Percentiles rank a stretch among this genome's conserved stretches.
Conservation (phyloP, 306 rosid genomes). For the Cucumis melo region DNA sequence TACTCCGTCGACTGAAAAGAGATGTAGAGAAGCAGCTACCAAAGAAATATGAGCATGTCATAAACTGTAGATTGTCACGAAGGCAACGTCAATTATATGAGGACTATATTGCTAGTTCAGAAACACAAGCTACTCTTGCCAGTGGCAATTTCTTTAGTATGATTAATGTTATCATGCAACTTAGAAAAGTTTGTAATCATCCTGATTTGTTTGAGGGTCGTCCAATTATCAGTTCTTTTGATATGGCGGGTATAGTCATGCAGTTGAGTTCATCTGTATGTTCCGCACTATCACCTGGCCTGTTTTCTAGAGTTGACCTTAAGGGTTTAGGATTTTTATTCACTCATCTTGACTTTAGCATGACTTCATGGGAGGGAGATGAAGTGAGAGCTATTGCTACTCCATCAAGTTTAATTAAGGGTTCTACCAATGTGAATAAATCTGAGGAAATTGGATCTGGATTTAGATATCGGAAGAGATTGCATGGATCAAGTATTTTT, state of each 20-base stretch:
- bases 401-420: constrained; percentile 54
- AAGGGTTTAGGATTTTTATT: constrained; percentile 67
- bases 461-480: constrained; percentile 30
- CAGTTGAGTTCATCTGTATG: constrained; percentile 81
- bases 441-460: constrained; percentile 49
- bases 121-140: constrained; percentile 95
- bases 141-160: constrained; percentile 91
- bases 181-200: constrained; percentile 96
- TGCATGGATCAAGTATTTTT: constrained; percentile 68
- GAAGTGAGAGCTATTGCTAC: constrained; percentile 71
- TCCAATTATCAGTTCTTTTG: constrained; percentile 92
- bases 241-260: constrained; percentile 59
- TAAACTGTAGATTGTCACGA: constrained; percentile 79
- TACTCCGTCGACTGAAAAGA: constrained; percentile 86
- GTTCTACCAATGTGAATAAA: constrained; percentile 26
- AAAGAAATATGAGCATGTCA: constrained; percentile 85
- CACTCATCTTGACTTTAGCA: constrained; percentile 70
- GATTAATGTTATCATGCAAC: constrained; percentile 96
- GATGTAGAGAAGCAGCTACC: constrained; percentile 99
- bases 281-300: constrained; percentile 39
- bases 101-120: constrained; percentile 92
- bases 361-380: constrained; percentile 93
- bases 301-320: constrained; percentile 62
- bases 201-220: constrained; percentile 99
- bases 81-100: constrained; percentile 96